phyloP scores from a whole-genome alignment of 2,329 filamentous ascomycete species.

The Zymoseptoria brevis region DNA sequence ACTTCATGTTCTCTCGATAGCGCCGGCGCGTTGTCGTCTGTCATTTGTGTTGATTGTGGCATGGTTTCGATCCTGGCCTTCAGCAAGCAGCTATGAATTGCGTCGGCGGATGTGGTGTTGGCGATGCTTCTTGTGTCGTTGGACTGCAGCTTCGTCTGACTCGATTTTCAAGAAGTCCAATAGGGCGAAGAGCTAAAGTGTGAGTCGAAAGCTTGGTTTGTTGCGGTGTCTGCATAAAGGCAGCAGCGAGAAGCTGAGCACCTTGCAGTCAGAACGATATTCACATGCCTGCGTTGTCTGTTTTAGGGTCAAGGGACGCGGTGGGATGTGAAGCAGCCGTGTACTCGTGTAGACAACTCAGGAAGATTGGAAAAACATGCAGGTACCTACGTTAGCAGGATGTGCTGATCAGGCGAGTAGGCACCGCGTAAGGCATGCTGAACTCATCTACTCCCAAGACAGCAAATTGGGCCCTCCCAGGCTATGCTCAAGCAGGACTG shows the following conservation, averaged over 20 bases:
- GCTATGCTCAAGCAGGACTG: not conserved
- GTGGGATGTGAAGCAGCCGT: too few species aligned
- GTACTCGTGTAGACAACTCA: too few species aligned
- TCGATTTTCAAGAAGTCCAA: not conserved
- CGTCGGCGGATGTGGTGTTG: not conserved
- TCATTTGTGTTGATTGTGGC: not conserved
- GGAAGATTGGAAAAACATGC: too few species aligned
- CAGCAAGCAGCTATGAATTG: not conserved
- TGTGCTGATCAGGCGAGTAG: too few species aligned
- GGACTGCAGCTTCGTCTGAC: not conserved
- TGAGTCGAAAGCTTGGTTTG: not conserved
- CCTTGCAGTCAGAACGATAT: not conserved
- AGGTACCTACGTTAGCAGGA: too few species aligned
- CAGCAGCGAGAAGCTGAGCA: not conserved
- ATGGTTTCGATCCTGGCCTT: not conserved
- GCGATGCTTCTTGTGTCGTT: not conserved
- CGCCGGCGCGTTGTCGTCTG: not conserved
- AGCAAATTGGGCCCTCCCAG: too few species aligned
- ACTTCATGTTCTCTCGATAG: not conserved
- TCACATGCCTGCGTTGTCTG: not conserved
- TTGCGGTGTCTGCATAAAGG: not conserved
- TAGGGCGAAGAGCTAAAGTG: not conserved
- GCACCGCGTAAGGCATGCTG: too few species aligned
- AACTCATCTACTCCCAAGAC: too few species aligned
- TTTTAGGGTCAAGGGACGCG: not conserved